Percentiles rank a stretch among this genome's conserved stretches.
phyloP scores from a whole-genome alignment of 2,329 filamentous ascomycete genomes.

The Byssothecium circinans region DNA sequence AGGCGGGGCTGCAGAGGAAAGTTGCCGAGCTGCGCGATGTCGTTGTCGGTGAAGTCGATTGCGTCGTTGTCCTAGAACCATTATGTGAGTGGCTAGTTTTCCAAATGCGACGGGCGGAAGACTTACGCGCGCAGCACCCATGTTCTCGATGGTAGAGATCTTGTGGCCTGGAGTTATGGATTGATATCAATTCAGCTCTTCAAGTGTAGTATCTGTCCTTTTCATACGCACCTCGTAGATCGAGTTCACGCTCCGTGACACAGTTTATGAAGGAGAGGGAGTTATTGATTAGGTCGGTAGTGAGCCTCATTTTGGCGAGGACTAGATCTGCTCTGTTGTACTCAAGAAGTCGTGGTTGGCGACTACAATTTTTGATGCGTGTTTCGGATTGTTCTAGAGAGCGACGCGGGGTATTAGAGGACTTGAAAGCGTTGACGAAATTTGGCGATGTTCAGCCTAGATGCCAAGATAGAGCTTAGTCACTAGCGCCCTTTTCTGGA shows the following conservation, averaged over 20 bases:
- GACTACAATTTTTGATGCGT: neutral
- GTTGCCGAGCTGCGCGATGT: slow-evolving; percentile 85
- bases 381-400: neutral
- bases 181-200: slow-evolving; percentile 83
- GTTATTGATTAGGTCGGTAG: slow-evolving; percentile 87
- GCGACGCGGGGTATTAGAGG: neutral
- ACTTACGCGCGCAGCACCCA: slow-evolving; percentile 89
- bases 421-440: slow-evolving; percentile 4
- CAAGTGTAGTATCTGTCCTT: slow-evolving; percentile 97
- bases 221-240: slow-evolving; percentile 97
- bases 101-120: neutral
- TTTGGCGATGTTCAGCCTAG: neutral
- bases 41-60: slow-evolving; percentile 98
- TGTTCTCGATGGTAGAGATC: slow-evolving; percentile 95
- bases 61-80: slow-evolving; percentile 78
- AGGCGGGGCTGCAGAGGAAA: slow-evolving; percentile 90
- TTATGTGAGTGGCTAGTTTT: neutral
- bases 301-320: slow-evolving; percentile 76
- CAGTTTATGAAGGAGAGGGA: slow-evolving; percentile 98
- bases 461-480: slow-evolving; percentile 11
- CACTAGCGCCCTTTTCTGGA: neutral
- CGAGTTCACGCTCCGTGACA: slow-evolving; percentile 96
- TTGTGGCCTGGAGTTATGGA: slow-evolving; percentile 80
- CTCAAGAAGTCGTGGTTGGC: neutral
- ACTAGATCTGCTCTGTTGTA: neutral